Evolutionary conservation across 352 stramenopile species (phyloP).

Genomic region (Phytophthora crassamura): DNA sequence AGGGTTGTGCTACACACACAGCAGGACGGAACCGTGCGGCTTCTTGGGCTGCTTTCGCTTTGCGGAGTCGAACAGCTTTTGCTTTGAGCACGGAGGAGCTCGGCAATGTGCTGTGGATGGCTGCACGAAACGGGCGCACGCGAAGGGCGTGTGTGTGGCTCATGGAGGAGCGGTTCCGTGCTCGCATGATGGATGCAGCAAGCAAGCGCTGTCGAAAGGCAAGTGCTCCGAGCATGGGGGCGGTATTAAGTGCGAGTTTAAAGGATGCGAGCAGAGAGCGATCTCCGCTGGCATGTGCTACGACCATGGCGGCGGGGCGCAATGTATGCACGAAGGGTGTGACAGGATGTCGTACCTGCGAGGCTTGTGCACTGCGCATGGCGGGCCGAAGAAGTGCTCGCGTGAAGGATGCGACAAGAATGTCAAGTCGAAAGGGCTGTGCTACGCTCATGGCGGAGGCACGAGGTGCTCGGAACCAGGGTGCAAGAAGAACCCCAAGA

Average conservation of each 20-base stretch:
- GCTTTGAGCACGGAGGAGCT: conserved; percentile 64
- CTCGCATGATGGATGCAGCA: conserved; percentile 44
- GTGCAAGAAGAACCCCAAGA: conserved; percentile 18
- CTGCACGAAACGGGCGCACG: conserved; percentile 61
- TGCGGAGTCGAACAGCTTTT: conserved; percentile 57
- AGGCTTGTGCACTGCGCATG: conserved; percentile 59
- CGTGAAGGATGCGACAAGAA: conserved; percentile 38
- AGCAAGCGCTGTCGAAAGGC: conserved; percentile 50
- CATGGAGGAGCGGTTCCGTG: conserved; percentile 55
- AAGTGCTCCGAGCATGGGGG: conserved; percentile 67
- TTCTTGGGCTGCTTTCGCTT: conserved; percentile 43
- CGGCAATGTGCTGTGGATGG: conserved; percentile 56
- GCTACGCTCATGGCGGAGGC: conserved; percentile 46
- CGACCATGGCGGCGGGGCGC: conserved; percentile 9
- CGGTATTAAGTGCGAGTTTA: conserved; percentile 50
- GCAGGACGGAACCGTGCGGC: neutral
- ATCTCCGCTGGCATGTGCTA: conserved; percentile 21
- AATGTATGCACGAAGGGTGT: conserved; percentile 13
- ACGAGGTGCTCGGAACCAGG: conserved; percentile 28
- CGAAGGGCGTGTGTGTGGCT: conserved; percentile 54
- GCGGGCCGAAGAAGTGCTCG: conserved; percentile 48
- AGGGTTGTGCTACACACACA: conserved; percentile 4
- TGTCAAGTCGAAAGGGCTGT: conserved; percentile 47
- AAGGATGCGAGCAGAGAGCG: conserved; percentile 35
- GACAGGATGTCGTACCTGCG: conserved; percentile 20